Evolutionary conservation across 805 yeast genomes (phyloP), one percentile per base, ranked within the genome.

Genomic region (Starmerella kuoi): DNA sequence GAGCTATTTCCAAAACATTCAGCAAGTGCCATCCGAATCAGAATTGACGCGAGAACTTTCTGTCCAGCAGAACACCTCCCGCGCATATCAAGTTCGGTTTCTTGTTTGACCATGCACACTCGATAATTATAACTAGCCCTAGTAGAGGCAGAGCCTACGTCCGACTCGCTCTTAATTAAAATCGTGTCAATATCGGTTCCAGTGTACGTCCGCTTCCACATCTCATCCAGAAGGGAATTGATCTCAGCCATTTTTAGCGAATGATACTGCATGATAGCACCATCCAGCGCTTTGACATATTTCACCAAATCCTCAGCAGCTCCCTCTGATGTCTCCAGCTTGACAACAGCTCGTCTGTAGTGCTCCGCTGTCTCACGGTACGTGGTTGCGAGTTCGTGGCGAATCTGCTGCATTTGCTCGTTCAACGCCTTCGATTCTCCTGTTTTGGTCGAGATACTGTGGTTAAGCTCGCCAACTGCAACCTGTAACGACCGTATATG

Each of bases 21-120:
- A 1, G 97, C 91, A 37, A 91, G 65, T 0, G 96, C 95, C 42
- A 91, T 63, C 42, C 99, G 69, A 43, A 91, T 88, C 25, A 91
- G 76, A 37, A 91, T 87, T 31, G 93, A 79, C 0, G 97, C 95
- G 35, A 91, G 62, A 4, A 91, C 96, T 55, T 86, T 84, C 61
- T 91, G 99, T 0, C 99, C 99, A 0, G 98, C 97, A 1, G 95
- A 84, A 59, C 99, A 91, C 44, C 98, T 66, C 0, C 98, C 99
- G 48, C 99, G 72, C 99, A 91, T 91, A 57, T 91, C 99, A 37
- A 91, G 65, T 59, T 91, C 97, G 1, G 78, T 81, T 45, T 82
- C 88, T 55, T 81, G 84, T 58, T 91, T 91, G 45, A 77, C 77
- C 98, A 91, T 91, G 19, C 87, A 94, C 17, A 91, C 96, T 30